These are phyloP conservation scores for Backusella luteola DNA, from an alignment of 192 early-diverging fungal genomes.

Conservation along the genomic window DNA sequence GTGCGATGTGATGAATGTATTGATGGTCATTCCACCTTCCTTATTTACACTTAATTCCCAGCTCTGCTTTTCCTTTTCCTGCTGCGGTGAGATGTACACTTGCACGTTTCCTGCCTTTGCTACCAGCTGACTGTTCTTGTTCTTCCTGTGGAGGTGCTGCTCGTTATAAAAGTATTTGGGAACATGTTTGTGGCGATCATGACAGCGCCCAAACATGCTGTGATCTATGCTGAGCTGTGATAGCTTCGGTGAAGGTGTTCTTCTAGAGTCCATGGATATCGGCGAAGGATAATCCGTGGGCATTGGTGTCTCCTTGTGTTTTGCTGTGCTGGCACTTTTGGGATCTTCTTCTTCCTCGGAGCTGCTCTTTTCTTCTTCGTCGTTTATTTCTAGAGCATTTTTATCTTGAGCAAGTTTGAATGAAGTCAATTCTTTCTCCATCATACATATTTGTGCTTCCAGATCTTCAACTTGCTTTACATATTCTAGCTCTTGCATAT, in stretches of 20 bases:
- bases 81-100: background rate
- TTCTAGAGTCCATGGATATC: background rate
- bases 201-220: background rate
- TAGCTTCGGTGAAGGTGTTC: background rate
- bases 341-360: background rate
- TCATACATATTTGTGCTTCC: background rate
- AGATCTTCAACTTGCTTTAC: slow-evolving; percentile 2
- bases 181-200: background rate
- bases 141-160: background rate
- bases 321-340: background rate
- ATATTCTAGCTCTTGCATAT: slow-evolving; percentile 6
- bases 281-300: background rate
- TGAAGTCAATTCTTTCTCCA: slow-evolving; percentile 9
- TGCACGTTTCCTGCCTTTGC: background rate
- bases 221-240: background rate
- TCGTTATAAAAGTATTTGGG: background rate
- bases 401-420: background rate
- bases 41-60: slow-evolving; percentile 13
- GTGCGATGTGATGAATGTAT: slow-evolving; percentile 7
- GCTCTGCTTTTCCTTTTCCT: background rate
- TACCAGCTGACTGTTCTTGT: background rate
- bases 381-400: background rate
- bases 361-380: background rate
- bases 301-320: background rate
- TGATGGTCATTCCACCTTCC: background rate